Base-by-base conservation (phyloP, 768 basidiomycete genomes). In the Auricularia cornea region DNA sequence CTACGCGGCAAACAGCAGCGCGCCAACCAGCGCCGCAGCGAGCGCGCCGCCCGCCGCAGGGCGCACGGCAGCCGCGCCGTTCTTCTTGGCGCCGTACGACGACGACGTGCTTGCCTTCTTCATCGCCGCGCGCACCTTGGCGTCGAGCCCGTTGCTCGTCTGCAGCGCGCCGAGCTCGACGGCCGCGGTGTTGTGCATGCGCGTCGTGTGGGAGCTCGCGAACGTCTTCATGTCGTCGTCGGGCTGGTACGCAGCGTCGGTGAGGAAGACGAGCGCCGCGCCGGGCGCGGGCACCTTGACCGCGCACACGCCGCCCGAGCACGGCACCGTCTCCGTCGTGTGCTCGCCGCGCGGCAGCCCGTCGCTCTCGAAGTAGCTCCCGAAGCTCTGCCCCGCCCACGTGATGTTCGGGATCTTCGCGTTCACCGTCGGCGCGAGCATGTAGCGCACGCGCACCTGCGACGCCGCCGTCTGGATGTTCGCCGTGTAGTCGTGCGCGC, bases 251-350 rank as follows among this genome's bases (percentile, higher is more conserved):
- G 30, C 23, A 6, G 23, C 26, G 54, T 57, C 54, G 54, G 16
- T 81, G 30, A 92, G 75, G 78, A 90, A 90, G 63, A 93, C 87
- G 52, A 93, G 78, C 1, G 89, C 89, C 65, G 88, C 85, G 40
- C 83, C 84, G 0, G 92, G 90, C 0, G 89, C 87, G 35, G 83
- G 81, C 52, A 92, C 83, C 6, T 78, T 78, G 59, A 92, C 77
- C 26, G 73, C 66, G 72, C 91, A 92, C 0, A 77, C 76, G 67
- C 83, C 81, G 60, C 75, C 74, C 5, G 71, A 29, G 68, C 92
- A 94, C 18, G 73, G 66, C 38, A 92, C 79, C 0, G 82, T 85
- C 63, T 81, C 75, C 10, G 91, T 79, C 61, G 80, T 70, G 48
- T 84, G 76, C 0, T 72, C 68, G 56, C 89, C 89, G 59, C 76